phyloP scores from a whole-genome alignment of 139 green algal genomes.

The Tetradesmus obliquus region DNA sequence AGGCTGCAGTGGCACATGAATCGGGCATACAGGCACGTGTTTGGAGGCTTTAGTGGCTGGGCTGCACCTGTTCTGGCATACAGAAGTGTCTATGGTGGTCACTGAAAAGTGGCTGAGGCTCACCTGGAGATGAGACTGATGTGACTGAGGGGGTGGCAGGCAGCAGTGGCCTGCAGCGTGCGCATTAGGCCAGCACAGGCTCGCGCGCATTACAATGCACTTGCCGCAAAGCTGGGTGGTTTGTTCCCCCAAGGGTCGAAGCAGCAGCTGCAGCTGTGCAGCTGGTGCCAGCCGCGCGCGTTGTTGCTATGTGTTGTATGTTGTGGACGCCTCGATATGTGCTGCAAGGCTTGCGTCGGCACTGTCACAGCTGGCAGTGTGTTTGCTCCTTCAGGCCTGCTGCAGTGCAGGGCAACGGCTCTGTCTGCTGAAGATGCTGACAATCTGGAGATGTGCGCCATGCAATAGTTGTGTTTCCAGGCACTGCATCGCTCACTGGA shows the following conservation, averaged over 20 bases:
- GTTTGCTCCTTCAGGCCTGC: too few relatives aligned
- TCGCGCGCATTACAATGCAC: too few relatives aligned
- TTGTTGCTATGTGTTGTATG: neutral
- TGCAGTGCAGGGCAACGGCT: neutral
- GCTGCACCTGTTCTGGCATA: neutral
- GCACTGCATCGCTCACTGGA: too few relatives aligned
- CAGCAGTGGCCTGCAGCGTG: neutral
- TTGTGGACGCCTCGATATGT: neutral
- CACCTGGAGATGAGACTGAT: too few relatives aligned
- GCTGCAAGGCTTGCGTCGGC: too few relatives aligned
- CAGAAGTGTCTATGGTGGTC: too few relatives aligned
- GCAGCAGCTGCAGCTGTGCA: neutral
- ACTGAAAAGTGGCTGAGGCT: neutral
- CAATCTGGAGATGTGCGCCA: neutral
- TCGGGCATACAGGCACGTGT: neutral
- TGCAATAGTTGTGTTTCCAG: neutral
- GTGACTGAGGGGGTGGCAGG: neutral
- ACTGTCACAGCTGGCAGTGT: too few relatives aligned
- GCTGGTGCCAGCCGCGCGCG: too few relatives aligned
- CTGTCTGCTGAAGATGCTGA: neutral
- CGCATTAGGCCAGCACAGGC: too few relatives aligned
- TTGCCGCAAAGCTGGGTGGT: too few relatives aligned
- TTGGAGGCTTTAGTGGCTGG: neutral
- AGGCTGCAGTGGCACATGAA: neutral
- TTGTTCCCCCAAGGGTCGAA: too few relatives aligned